Evolutionary conservation across 202 grass and related monocot genomes (phyloP).

Genomic region (Sporobolus alterniflorus): DNA sequence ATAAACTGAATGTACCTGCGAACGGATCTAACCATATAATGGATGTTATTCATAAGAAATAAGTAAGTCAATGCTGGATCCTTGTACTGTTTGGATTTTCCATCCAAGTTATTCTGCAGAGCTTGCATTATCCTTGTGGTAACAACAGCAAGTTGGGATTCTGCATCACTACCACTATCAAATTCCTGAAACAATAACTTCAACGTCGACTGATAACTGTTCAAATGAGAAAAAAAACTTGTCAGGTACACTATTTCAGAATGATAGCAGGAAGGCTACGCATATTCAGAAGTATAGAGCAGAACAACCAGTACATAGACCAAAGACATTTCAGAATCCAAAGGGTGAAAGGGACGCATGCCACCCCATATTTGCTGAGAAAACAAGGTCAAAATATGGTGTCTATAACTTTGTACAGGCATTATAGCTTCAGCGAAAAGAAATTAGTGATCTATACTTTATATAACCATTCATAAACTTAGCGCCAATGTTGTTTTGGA

Average conservation of each 20-base stretch:
- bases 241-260: constrained; percentile 34
- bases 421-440: background rate
- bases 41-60: constrained; percentile 98
- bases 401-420: background rate
- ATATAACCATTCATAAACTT: constrained; percentile 4
- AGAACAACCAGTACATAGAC: constrained; percentile 3
- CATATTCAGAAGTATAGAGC: background rate
- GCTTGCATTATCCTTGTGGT: constrained; percentile 99
- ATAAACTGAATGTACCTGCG: constrained; percentile 64
- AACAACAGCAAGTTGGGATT: constrained; percentile 87
- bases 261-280: constrained; percentile 5
- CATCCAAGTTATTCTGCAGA: constrained; percentile 94
- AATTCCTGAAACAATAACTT: constrained; percentile 94
- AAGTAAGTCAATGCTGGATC: constrained; percentile 81
- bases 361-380: background rate
- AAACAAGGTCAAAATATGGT: constrained; percentile 2
- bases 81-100: constrained; percentile 93
- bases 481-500: too few relatives aligned
- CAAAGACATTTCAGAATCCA: constrained; percentile 17
- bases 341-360: background rate
- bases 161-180: constrained; percentile 62
- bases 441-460: background rate
- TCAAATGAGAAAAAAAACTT: constrained; percentile 33
- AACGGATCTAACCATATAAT: constrained; percentile 97
- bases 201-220: constrained; percentile 89